These are phyloP conservation scores for Centaurea solstitialis DNA, from an alignment of 129 eudicot genomes.

Conservation along the genomic window DNA sequence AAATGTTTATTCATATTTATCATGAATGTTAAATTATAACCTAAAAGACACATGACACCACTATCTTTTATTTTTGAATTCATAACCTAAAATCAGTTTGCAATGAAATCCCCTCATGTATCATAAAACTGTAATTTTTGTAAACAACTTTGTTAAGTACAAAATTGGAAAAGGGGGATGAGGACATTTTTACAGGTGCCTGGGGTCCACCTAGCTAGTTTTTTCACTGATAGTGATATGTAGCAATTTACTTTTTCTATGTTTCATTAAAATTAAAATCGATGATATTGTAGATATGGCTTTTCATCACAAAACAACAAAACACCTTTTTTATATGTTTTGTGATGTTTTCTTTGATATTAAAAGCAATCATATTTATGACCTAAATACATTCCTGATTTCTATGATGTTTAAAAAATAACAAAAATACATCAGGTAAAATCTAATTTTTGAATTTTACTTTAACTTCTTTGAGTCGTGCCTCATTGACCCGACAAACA, in stretches of 20 bases:
- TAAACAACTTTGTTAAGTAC: background rate
- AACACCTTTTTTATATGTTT: background rate
- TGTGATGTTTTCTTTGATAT: background rate
- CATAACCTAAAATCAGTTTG: no score
- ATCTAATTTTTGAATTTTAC: background rate
- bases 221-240: background rate
- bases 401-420: no score
- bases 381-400: background rate
- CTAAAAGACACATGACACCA: no score
- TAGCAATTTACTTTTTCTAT: background rate
- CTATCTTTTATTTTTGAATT: no score
- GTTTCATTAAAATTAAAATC: background rate
- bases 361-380: background rate
- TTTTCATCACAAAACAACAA: background rate
- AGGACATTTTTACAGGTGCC: background rate
- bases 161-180: background rate
- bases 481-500: background rate
- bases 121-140: no score
- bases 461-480: background rate
- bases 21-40: no score
- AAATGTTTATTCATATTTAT: no score
- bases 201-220: background rate
- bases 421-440: no score
- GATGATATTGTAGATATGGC: background rate
- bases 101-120: no score